Base-by-base conservation (phyloP, 176 grass and related monocot genomes). In the Chloris gayana region DNA sequence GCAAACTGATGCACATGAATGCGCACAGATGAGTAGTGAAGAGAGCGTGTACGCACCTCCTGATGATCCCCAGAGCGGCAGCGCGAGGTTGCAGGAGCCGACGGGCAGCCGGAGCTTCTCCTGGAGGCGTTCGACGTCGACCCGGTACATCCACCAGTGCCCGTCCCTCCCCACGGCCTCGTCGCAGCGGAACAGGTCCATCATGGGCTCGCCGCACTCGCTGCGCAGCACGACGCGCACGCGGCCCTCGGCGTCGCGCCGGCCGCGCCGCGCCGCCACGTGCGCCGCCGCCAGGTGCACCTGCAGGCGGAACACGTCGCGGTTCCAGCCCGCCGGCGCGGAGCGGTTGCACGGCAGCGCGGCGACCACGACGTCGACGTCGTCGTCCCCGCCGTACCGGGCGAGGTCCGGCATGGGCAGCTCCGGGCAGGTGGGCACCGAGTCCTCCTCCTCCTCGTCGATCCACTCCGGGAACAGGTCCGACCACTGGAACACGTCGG, bases 391-490 rank as follows among this genome's bases (percentile, higher is more conserved):
- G 78, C 46, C 69, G 83, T 88, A 84, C 10, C 1, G 21, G 21
- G 87, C 19, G 18, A 90, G 78, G 71, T 95, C 88, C 60, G 96
- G 96, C 92, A 93, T 91, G 11, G 96, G 92, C 46, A 99, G 71
- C 80, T 99, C 90, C 44, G 96, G 96, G 82, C 96, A 97, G 9
- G 73, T 79, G 2, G 93, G 74, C 5, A 86, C 82, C 76, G 88
- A 83, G 75, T 87, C 89, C 42, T 88, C 88, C 84, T 85, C 90
- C 71, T 92, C 96, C 87, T 99, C 96, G 80, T 98, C 85, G 83
- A 92, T 89, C 95, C 95, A 98, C 83, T 92, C 89, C 61, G 95
- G 95, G 84, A 89, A 98, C 22, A 98, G 73, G 82, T 94, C 89
- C 62, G 84, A 69, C 95, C 95, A 98, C 69, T 9, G 32, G 63